Base-by-base conservation (phyloP, 495 filamentous ascomycete species). In the Penicillium paxilli region DNA sequence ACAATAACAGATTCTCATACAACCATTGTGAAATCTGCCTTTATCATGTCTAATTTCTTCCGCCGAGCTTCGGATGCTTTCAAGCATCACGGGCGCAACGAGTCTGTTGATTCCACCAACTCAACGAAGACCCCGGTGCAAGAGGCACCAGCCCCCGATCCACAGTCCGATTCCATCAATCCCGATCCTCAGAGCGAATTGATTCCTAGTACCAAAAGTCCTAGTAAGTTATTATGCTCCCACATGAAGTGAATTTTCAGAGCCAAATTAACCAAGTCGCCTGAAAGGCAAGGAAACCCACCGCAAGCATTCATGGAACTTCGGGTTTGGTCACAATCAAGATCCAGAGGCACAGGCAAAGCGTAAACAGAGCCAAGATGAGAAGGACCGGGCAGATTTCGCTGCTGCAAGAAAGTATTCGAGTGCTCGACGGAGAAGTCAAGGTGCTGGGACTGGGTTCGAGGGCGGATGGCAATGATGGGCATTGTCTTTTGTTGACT, bases 401-500 rank as follows among this genome's bases (percentile, higher is more conserved):
- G 52, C 45, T 4, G 52, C 52, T 23, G 26, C 52, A 9, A 47
- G 52, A 22, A 42, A 42, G 20, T 54, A 54, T 26, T 32, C 24
- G 10, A 38, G 33, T 21, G 35, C 45, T 7, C 33, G 24, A 7
- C 52, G 44, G 4, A 26, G 37, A 4, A 54, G 52, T 17, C 37
- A 33, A 11, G 52, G 52, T 4, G 52, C 45, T 35, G 52, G 52
- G 3, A 35, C 33, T 41, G 45, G 45, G 5, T 54, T 54, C 17
- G 35, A 54, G 22, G 44, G 45, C 12, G 52, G 45, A 14, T 54
- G 52, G 51, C 51, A 54, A 28, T 50, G 14, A 50, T 11, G 1
- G 30, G 30, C 5, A 20, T 5, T 23, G 21, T n/a, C 19, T 32
- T 32, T 2, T 1, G 11, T 0, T 4, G 30, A n/a, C 11, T 32